Evolutionary conservation across 495 filamentous ascomycete species (phyloP).

Genomic region (Penicillium turbatum): DNA sequence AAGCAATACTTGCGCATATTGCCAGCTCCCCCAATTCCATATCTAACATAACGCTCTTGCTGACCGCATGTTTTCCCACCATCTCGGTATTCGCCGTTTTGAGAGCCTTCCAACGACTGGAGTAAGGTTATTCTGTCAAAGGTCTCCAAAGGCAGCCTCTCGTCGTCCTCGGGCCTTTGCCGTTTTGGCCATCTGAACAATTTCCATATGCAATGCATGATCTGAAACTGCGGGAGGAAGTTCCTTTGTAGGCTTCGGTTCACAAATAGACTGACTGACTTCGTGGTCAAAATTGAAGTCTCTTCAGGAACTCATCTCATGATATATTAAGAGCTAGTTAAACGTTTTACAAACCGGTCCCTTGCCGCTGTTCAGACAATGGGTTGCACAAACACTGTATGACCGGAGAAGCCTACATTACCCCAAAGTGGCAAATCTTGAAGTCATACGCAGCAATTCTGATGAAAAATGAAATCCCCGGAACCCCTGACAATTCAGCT

Average conservation of each 20-base stretch:
- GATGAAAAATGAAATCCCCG: no score
- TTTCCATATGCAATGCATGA: slow-evolving; percentile 17
- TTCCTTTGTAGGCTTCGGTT: no score
- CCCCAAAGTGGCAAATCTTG: background rate
- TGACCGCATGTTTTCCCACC: background rate
- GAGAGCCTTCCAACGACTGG: slow-evolving; percentile 9
- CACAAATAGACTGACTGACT: background rate
- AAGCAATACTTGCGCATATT: slow-evolving; percentile 35
- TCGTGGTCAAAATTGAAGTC: background rate
- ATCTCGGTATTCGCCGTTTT: background rate
- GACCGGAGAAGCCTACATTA: background rate
- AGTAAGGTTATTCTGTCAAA: slow-evolving; percentile 4
- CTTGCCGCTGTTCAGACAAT: background rate
- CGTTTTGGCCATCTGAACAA: slow-evolving; percentile 20
- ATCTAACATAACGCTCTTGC: slow-evolving; percentile 32
- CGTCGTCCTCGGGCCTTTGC: slow-evolving; percentile 13
- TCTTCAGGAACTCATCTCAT: background rate
- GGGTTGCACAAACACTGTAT: slow-evolving; percentile 13
- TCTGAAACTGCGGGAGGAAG: background rate
- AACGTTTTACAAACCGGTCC: background rate
- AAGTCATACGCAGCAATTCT: background rate
- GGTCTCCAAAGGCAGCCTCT: slow-evolving; percentile 7
- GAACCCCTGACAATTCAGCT: no score
- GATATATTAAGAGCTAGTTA: background rate
- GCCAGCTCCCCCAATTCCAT: slow-evolving; percentile 40